Base-by-base conservation (phyloP, 495 filamentous ascomycete genomes). In the Beverwykella pulmonaria region DNA sequence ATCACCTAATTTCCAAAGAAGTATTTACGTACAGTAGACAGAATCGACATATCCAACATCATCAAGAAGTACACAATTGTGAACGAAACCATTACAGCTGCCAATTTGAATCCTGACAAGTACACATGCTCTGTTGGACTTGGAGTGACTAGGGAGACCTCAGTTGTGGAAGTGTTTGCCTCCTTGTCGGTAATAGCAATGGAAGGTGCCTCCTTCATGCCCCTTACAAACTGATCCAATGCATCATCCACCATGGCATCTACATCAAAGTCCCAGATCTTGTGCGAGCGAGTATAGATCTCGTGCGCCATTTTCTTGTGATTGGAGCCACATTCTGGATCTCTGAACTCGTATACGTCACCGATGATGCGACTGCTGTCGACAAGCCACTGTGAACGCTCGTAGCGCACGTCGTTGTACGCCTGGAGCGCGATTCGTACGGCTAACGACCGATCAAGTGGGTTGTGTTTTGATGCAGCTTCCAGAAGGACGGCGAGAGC, bases 401-500 rank as follows among this genome's bases (percentile, higher is more conserved):
- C 61, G 17, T 41, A 49, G 20, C 66, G 60, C 19, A 44, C 52
- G 19, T 5, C 17, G 49, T 65, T 55, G 53, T 57, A 69, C 26
- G 36, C 59, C 36, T 47, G 34, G 12, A 59, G 6, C 9, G 46
- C 23, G 0, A 1, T 65, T 10, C 41, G 57, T 1, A 39, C 8
- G 20, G 19, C n/a, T n/a, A 61, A 34, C 27, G 65, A 60, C 19
- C 71, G 76, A 70, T 3, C 71, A 71, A 53, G 85, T 59, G 39
- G 84, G 25, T 0, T 48, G 3, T 44, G 8, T 9, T n/a, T 4
- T 44, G 39, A 44, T 44, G 15, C 39, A 44, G 39, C 39, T n/a
- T 44, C 39, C 17, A 44, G 6, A 14, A 44, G 39, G 39, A 44
- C 76, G 1, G 80, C 75, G 8, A 84, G 70, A 15, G 77, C 78